Percentiles rank a stretch among this genome's conserved stretches.
These are phyloP conservation scores for Russula abietina DNA, from an alignment of 768 basidiomycete species.

Conservation along the genomic window DNA sequence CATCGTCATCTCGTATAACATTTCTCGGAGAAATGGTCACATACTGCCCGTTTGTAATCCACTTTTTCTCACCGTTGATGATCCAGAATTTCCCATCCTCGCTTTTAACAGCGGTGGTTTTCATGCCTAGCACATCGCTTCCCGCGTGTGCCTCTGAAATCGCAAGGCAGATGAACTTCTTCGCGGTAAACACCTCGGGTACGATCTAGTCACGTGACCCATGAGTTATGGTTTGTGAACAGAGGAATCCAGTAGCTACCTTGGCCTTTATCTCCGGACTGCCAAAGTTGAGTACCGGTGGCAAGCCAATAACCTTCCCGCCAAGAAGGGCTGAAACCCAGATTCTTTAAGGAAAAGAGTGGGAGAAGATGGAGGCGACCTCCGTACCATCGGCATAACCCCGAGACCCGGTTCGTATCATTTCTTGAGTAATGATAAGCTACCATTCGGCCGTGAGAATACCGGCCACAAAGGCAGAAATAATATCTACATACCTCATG, in stretches of 20 bases:
- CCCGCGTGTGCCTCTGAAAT: conserved; percentile 87
- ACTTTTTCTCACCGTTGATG: conserved; percentile 83
- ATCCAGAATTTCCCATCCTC: conserved; percentile 82
- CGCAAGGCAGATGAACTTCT: conserved; percentile 82
- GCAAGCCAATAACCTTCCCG: conserved; percentile 78
- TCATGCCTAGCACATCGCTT: conserved; percentile 76
- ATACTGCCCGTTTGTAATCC: conserved; percentile 72
- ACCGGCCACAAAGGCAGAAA: not conserved
- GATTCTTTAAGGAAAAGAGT: conserved; percentile 27
- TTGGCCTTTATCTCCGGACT: conserved; percentile 51
- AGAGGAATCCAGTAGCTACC: conserved; percentile 20
- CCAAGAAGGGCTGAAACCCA: conserved; percentile 43
- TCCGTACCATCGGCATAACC: conserved; percentile 66
- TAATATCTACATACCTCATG: conserved; percentile 48
- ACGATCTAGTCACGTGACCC: conserved; percentile 32
- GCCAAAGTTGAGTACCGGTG: conserved; percentile 82
- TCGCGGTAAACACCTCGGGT: conserved; percentile 64
- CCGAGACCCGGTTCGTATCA: conserved; percentile 52
- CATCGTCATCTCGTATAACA: not conserved
- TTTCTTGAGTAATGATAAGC: conserved; percentile 33
- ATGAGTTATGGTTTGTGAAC: not conserved
- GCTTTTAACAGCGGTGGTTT: conserved; percentile 72
- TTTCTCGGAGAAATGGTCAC: conserved; percentile 15
- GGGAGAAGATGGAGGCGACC: conserved; percentile 28
- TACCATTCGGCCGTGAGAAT: conserved; percentile 7